These are phyloP conservation scores for Fusarium transvaalense DNA, from an alignment of 2,329 filamentous ascomycete species.

Conservation along the genomic window DNA sequence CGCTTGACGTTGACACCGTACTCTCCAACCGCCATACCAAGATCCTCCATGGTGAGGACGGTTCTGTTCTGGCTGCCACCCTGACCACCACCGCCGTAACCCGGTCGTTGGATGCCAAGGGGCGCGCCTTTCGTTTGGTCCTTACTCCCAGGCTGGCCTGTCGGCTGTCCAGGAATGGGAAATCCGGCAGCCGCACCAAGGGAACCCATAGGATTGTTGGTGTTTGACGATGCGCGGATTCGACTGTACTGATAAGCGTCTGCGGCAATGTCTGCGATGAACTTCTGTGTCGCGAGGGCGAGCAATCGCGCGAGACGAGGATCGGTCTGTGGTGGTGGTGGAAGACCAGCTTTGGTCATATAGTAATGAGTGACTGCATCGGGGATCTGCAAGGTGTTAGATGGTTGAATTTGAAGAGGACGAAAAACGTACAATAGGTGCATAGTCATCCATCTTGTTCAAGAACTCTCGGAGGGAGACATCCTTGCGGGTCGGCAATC, in stretches of 20 bases:
- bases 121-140: conserved; percentile 70
- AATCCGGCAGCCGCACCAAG: conserved; percentile 81
- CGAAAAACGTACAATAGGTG: conserved; percentile 82
- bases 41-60: conserved; percentile 97
- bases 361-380: conserved; percentile 99
- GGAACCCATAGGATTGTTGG: conserved; percentile 91
- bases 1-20: conserved; percentile 98
- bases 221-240: conserved; percentile 89
- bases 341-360: conserved; percentile 93
- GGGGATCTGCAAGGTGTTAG: conserved; percentile 72
- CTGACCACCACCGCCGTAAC: conserved; percentile 88
- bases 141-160: conserved; percentile 67
- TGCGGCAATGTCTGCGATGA: conserved; percentile 96
- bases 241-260: conserved; percentile 98
- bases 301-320: conserved; percentile 91
- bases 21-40: conserved; percentile 97
- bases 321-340: conserved; percentile 90
- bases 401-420: neutral
- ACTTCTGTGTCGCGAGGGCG: conserved; percentile 98
- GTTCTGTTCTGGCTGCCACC: conserved; percentile 91
- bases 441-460: conserved; percentile 97
- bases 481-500: conserved; percentile 87
- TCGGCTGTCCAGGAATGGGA: conserved; percentile 72
- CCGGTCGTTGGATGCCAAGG: conserved; percentile 80
- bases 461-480: conserved; percentile 92